phyloP scores from a whole-genome alignment of 768 basidiomycete species.

The Leucocoprinus leucothites region DNA sequence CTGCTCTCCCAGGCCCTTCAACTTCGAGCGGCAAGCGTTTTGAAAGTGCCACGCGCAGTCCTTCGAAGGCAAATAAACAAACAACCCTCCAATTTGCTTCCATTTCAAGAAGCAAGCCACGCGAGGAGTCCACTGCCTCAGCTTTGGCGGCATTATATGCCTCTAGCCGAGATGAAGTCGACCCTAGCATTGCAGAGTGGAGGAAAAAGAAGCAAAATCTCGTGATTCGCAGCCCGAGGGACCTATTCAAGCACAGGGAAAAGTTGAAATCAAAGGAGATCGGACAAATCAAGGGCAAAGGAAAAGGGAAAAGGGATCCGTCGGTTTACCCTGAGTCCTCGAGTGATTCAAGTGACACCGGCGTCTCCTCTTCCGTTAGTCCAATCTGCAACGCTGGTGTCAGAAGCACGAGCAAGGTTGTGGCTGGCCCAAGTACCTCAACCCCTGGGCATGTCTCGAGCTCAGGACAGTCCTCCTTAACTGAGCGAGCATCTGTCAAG shows the following conservation, averaged over 20 bases:
- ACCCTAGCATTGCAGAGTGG: not conserved
- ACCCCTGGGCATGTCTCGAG: not conserved
- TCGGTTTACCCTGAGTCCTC: not conserved
- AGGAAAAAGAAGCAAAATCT: not conserved
- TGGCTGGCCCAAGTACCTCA: not conserved
- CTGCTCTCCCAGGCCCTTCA: not conserved
- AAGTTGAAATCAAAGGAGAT: not conserved
- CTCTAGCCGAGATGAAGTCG: not conserved
- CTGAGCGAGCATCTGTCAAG: no score
- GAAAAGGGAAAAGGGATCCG: not conserved
- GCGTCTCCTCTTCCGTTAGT: not conserved
- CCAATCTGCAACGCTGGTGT: not conserved
- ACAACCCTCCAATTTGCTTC: not conserved
- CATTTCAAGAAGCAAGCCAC: not conserved
- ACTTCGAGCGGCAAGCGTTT: no score
- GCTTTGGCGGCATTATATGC: not conserved
- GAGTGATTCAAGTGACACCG: conserved; percentile 3
- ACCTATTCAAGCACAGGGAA: not conserved
- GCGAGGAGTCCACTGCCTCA: conserved; percentile 1
- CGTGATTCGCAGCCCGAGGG: not conserved
- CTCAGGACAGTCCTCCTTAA: not conserved
- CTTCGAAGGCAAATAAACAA: not conserved
- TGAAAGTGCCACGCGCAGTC: not conserved
- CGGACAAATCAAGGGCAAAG: not conserved
- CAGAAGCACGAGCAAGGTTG: not conserved